Evolutionary conservation across 345 rosid species (phyloP).

Genomic region (Gossypium mustelinum): DNA sequence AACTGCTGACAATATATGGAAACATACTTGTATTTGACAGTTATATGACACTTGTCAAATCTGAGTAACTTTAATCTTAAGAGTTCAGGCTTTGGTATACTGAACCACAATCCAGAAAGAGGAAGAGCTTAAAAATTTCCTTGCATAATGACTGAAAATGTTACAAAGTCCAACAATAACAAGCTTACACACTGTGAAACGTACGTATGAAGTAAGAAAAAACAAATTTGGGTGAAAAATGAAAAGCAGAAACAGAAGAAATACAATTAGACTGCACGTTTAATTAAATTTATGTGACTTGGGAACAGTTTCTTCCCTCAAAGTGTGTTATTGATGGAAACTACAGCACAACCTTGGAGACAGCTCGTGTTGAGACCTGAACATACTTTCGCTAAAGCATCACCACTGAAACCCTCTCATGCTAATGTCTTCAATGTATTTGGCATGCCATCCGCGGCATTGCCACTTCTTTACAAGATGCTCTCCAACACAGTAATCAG

Average conservation of each 20-base stretch:
- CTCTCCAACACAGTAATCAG: constrained; percentile 36
- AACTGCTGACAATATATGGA: too few species aligned
- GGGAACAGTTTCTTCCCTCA: constrained; percentile 21
- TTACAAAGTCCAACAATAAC: constrained; percentile 19
- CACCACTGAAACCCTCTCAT: constrained; percentile 32
- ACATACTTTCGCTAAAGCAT: constrained; percentile 20
- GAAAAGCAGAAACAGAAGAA: constrained; percentile 13
- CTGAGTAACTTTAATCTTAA: too few species aligned
- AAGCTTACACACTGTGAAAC: constrained; percentile 27
- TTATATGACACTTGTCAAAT: too few species aligned
- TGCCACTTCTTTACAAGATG: constrained; percentile 46
- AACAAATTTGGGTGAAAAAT: constrained; percentile 12
- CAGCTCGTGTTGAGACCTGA: constrained; percentile 10
- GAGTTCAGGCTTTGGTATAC: too few species aligned
- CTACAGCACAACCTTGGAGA: constrained; percentile 27
- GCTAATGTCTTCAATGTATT: constrained; percentile 27
- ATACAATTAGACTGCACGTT: constrained; percentile 17
- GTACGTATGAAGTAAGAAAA: constrained; percentile 16
- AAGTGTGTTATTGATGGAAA: constrained; percentile 36
- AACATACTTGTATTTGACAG: too few species aligned
- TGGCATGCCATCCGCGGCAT: constrained; percentile 29
- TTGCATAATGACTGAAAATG: neutral
- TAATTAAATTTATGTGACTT: constrained; percentile 38
- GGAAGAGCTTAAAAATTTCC: neutral
- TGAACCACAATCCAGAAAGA: neutral